Evolutionary conservation across 2,329 filamentous ascomycete species (phyloP).

Genomic region (Ceratocystis variospora): DNA sequence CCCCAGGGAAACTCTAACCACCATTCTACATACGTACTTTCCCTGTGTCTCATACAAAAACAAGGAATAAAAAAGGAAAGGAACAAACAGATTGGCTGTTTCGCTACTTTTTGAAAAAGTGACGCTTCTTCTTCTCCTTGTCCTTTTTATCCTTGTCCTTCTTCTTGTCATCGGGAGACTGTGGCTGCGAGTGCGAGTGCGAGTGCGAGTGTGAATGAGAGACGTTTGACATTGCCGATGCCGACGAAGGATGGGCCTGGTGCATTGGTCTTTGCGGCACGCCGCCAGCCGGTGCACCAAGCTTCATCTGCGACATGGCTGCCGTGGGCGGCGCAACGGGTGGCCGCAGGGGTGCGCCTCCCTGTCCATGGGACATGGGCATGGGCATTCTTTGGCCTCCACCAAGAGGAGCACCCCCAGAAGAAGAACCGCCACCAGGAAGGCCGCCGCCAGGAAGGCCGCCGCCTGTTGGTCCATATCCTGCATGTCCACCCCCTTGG

Average conservation of each 20-base stretch:
- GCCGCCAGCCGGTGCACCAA: conserved; percentile 5
- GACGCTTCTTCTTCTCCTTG: conserved; percentile 19
- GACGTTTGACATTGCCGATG: conserved; percentile 15
- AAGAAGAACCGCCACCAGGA: neutral
- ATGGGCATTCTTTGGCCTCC: conserved; percentile 2
- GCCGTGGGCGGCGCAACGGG: conserved; percentile 12
- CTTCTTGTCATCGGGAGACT: conserved; percentile 10
- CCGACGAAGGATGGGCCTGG: conserved; percentile 15
- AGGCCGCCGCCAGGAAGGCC: neutral
- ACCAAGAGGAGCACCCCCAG: neutral
- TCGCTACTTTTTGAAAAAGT: conserved; percentile 18
- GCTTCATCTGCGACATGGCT: conserved; percentile 17
- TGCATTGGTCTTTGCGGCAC: conserved; percentile 15
- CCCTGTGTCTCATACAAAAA: neutral
- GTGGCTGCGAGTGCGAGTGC: conserved; percentile 4
- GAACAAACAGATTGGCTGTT: neutral
- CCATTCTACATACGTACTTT: too few species aligned
- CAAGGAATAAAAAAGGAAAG: neutral
- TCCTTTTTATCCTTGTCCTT: conserved; percentile 17
- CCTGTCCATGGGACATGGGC: conserved; percentile 1
- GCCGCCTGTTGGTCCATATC: conserved; percentile 1
- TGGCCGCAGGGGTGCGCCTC: conserved; percentile 10
- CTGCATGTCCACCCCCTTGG: conserved; percentile 6
- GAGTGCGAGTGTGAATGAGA: conserved; percentile 6
- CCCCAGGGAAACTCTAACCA: too few species aligned